A percentile compares a stretch with the other conserved stretches of the same genome.
Evolutionary conservation across 148 eudicot genomes (phyloP).

Genomic region (Nepenthes gracilis): DNA sequence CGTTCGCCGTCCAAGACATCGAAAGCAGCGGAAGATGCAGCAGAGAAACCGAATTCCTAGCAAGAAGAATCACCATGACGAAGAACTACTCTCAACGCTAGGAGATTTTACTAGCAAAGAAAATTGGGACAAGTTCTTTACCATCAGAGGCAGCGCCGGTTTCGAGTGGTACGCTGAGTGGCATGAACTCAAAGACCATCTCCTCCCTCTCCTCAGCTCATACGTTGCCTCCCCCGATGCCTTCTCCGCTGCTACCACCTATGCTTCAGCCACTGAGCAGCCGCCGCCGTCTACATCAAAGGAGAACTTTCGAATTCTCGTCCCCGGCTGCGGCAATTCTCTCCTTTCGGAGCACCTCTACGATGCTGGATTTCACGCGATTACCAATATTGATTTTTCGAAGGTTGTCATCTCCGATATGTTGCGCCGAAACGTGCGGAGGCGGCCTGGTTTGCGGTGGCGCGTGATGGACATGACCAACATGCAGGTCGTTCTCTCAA

Average conservation of each 20-base stretch:
- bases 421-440: constrained; percentile 73
- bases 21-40: no score
- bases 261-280: not conserved
- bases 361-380: constrained; percentile 56
- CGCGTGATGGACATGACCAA: constrained; percentile 94
- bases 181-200: constrained; percentile 56
- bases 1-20: no score
- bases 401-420: constrained; percentile 84
- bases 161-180: constrained; percentile 99
- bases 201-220: constrained; percentile 32
- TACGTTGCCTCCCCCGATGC: not conserved
- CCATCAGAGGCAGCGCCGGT: constrained; percentile 51
- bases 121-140: constrained; percentile 92
- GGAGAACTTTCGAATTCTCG: constrained; percentile 37
- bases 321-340: constrained; percentile 93
- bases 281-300: not conserved
- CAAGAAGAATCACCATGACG: constrained; percentile 16
- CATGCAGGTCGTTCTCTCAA: constrained; percentile 49
- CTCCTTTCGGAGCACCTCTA: constrained; percentile 72
- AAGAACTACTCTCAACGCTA: constrained; percentile 55
- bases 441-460: constrained; percentile 79
- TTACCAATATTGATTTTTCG: constrained; percentile 87
- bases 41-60: no score
- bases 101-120: constrained; percentile 84
- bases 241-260: not conserved